Evolutionary conservation across 2,329 filamentous ascomycete species (phyloP).

Genomic region (Fusarium albosuccineum): DNA sequence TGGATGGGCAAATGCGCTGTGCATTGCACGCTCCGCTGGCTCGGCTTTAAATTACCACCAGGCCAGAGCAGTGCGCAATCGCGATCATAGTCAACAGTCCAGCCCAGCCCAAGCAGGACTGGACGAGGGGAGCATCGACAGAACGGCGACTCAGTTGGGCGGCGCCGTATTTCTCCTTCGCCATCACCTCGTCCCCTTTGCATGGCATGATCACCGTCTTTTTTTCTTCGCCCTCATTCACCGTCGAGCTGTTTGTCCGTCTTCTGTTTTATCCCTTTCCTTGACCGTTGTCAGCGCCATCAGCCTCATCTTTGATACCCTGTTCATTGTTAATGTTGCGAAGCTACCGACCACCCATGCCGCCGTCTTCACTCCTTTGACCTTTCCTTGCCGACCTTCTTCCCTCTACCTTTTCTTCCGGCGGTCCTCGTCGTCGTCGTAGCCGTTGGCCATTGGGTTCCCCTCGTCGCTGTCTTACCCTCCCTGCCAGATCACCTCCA

Average conservation of each 20-base stretch:
- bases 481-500: conserved; percentile 21
- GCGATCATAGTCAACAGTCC: conserved; percentile 19
- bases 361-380: conserved; percentile 19
- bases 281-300: conserved; percentile 16
- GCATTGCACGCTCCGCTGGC: conserved; percentile 33
- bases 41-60: conserved; percentile 38
- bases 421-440: neutral
- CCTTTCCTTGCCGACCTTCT: conserved; percentile 3
- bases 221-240: conserved; percentile 16
- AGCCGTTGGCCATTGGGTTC: conserved; percentile 9
- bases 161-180: conserved; percentile 33
- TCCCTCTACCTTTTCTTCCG: neutral
- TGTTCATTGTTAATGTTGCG: conserved; percentile 37
- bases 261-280: conserved; percentile 22
- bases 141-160: conserved; percentile 21
- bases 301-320: conserved; percentile 35
- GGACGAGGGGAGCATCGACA: conserved; percentile 24
- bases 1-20: conserved; percentile 37
- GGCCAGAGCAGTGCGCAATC: conserved; percentile 32
- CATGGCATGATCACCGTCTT: conserved; percentile 16
- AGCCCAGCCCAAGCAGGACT: conserved; percentile 21
- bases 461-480: conserved; percentile 25
- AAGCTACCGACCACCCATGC: conserved; percentile 27
- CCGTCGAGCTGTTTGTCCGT: neutral
- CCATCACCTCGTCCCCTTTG: conserved; percentile 10